These are phyloP conservation scores for Omphalotus olearius DNA, from an alignment of 1,284 basidiomycete genomes.

Conservation along the genomic window DNA sequence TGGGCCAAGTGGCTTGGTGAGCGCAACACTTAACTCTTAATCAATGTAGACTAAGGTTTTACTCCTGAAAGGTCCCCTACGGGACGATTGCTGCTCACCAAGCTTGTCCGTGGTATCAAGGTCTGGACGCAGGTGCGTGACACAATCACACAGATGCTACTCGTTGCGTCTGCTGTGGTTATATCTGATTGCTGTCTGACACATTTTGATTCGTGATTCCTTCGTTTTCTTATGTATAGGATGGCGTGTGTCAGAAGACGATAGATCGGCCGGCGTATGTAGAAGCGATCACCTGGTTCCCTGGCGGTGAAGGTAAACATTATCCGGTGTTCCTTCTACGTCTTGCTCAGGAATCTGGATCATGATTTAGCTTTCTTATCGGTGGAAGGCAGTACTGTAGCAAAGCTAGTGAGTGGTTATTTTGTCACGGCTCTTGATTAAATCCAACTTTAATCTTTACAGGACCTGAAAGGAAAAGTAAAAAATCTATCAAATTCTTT, in stretches of 20 bases:
- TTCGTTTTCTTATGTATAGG: constrained; percentile 32
- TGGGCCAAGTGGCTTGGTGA: constrained; percentile 76
- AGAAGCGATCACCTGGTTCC: constrained; percentile 71
- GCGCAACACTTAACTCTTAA: constrained; percentile 9
- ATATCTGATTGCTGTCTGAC: constrained; percentile 1
- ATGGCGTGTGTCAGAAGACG: constrained; percentile 67
- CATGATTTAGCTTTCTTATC: constrained; percentile 47
- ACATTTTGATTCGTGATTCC: constrained; percentile 9
- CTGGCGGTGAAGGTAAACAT: constrained; percentile 53
- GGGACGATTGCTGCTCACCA: constrained; percentile 60
- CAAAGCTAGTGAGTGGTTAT: constrained; percentile 30
- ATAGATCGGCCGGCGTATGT: constrained; percentile 60
- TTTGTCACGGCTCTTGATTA: not conserved
- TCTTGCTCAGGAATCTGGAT: constrained; percentile 6
- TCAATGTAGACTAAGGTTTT: constrained; percentile 1
- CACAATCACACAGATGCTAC: constrained; percentile 2
- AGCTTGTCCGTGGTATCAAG: constrained; percentile 67
- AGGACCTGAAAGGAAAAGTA: constrained; percentile 52
- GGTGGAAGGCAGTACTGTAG: constrained; percentile 39
- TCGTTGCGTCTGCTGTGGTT: not conserved
- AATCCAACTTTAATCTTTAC: not conserved
- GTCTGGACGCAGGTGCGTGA: constrained; percentile 66
- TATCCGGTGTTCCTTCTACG: constrained; percentile 2
- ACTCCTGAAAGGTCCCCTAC: constrained; percentile 54
- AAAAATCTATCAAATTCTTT: constrained; percentile 5